Evolutionary conservation across 768 basidiomycete genomes (phyloP).

Genomic region (Collybiopsis luxurians): DNA sequence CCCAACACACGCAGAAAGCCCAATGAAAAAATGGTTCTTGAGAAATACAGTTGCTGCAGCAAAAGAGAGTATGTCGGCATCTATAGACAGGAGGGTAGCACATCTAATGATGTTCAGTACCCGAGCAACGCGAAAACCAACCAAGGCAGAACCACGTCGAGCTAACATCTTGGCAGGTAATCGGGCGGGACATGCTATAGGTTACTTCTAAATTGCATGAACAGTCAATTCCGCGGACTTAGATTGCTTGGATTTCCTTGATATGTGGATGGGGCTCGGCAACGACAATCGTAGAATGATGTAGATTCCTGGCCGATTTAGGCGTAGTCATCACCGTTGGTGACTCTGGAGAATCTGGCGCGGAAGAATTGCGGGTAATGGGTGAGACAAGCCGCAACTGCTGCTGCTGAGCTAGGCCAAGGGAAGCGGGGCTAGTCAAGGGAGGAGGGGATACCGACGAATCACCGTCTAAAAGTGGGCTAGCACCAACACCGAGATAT

Average conservation of each 20-base stretch:
- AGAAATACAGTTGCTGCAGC: too few relatives aligned
- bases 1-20: too few relatives aligned
- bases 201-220: not conserved
- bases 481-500: too few relatives aligned
- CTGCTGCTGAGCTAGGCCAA: not conserved
- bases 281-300: not conserved
- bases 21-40: too few relatives aligned
- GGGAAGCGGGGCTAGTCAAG: not conserved
- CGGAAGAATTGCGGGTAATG: not conserved
- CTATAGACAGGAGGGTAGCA: too few relatives aligned
- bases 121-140: too few relatives aligned
- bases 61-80: too few relatives aligned
- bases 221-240: not conserved
- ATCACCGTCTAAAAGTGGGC: too few relatives aligned
- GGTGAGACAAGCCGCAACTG: not conserved
- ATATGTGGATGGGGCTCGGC: not conserved
- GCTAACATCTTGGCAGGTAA: too few relatives aligned
- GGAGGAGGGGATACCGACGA: slow-evolving; percentile 1
- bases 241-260: not conserved
- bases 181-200: not conserved
- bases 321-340: not conserved
- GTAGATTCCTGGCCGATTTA: not conserved
- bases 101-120: too few relatives aligned
- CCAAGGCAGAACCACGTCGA: too few relatives aligned
- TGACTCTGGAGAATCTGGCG: not conserved